A percentile compares a stretch with the other conserved stretches of the same genome.
These are phyloP conservation scores for Botryobasidium botryosum DNA, from an alignment of 768 basidiomycete genomes.

Conservation along the genomic window DNA sequence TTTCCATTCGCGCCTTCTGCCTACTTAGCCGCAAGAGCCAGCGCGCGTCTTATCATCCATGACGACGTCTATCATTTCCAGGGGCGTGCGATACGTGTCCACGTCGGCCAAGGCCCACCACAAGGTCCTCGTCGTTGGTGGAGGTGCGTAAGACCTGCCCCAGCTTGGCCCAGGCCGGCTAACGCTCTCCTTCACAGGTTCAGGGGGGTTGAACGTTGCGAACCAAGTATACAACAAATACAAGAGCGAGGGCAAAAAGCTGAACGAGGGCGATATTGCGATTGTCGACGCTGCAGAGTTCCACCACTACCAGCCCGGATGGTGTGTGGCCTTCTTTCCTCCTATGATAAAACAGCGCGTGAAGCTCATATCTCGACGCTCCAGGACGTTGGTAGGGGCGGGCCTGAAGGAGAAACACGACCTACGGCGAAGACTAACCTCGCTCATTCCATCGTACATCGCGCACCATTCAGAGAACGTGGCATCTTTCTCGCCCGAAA, in stretches of 20 bases:
- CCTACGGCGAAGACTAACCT: conserved; percentile 45
- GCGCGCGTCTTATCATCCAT: too few relatives aligned
- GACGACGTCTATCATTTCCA: too few relatives aligned
- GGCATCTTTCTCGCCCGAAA: conserved; percentile 52
- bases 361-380: background rate
- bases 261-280: conserved; percentile 63
- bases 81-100: too few relatives aligned
- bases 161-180: conserved; percentile 1
- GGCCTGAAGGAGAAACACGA: conserved; percentile 51
- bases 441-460: conserved; percentile 61
- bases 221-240: conserved; percentile 52
- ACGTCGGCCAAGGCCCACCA: conserved; percentile 37
- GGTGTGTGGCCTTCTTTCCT: conserved; percentile 30
- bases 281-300: conserved; percentile 67
- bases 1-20: too few relatives aligned
- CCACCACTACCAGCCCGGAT: conserved; percentile 93
- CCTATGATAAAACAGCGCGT: background rate
- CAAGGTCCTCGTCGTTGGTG: conserved; percentile 78
- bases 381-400: conserved; percentile 83
- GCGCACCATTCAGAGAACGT: conserved; percentile 55
- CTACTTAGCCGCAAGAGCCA: too few relatives aligned
- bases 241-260: conserved; percentile 41
- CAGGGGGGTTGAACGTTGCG: conserved; percentile 66
- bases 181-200: conserved; percentile 31
- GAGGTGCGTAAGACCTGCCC: conserved; percentile 34